Evolutionary conservation across 441 rosid genomes (phyloP).

Genomic region (Croton setiger): DNA sequence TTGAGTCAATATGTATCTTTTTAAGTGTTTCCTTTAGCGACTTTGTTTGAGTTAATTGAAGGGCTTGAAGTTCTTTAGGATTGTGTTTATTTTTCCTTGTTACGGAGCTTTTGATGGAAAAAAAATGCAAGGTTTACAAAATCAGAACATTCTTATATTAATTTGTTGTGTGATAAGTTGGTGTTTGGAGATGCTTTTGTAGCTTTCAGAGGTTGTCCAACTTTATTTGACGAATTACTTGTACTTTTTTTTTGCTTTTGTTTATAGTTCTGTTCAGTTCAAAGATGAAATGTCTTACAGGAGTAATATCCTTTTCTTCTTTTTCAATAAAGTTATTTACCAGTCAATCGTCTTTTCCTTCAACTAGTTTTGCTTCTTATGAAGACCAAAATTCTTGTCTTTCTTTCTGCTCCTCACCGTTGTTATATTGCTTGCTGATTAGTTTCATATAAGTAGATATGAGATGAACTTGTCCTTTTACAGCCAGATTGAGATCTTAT

Average conservation of each 20-base stretch:
- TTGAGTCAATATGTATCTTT: too few species aligned
- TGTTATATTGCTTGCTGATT: background rate
- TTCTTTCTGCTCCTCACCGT: background rate
- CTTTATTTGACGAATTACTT: background rate
- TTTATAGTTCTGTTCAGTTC: background rate
- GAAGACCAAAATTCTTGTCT: too few species aligned
- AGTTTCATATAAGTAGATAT: conserved; percentile 7
- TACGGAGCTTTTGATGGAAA: too few species aligned
- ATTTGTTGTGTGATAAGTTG: too few species aligned
- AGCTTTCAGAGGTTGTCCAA: background rate
- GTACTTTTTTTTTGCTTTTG: background rate
- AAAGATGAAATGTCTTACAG: background rate
- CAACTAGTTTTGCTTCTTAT: too few species aligned
- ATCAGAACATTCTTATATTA: too few species aligned
- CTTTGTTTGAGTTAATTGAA: too few species aligned
- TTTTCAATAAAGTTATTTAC: background rate
- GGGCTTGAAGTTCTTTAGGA: too few species aligned
- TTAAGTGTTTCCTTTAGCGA: too few species aligned
- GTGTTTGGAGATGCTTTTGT: too few species aligned
- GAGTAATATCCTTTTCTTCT: background rate
- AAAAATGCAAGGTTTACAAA: too few species aligned
- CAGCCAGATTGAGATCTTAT: conserved; percentile 1
- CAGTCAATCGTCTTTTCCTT: background rate
- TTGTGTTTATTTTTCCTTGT: too few species aligned
- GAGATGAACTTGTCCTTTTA: background rate